Evolutionary conservation across 2,329 filamentous ascomycete genomes (phyloP).

Genomic region (Fusarium sp.): DNA sequence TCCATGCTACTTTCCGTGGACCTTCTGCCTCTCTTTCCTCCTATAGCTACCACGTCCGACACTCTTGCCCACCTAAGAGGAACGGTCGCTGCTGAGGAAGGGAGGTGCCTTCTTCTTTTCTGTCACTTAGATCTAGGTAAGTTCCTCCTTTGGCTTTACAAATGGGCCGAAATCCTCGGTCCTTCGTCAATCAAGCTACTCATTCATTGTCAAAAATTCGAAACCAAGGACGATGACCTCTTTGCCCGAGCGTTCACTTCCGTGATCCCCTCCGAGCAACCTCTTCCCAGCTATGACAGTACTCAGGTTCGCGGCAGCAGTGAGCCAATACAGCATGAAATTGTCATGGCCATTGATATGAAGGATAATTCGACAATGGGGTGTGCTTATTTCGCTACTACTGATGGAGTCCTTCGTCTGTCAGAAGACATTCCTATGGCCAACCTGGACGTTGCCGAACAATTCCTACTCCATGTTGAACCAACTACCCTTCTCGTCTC

Average conservation of each 20-base stretch:
- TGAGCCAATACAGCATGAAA: slow-evolving; percentile 61
- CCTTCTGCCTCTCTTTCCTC: no score
- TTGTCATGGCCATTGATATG: slow-evolving; percentile 87
- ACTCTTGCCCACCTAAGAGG: no score
- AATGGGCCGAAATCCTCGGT: not conserved
- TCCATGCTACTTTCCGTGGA: no score
- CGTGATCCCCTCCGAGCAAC: not conserved
- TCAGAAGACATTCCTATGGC: slow-evolving; percentile 83
- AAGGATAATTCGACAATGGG: slow-evolving; percentile 80
- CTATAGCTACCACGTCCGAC: no score
- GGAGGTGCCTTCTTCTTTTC: no score
- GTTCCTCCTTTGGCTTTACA: not conserved
- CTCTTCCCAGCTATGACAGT: not conserved
- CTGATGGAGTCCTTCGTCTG: slow-evolving; percentile 79
- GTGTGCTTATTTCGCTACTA: slow-evolving; percentile 85
- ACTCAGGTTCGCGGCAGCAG: slow-evolving; percentile 23
- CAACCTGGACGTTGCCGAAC: slow-evolving; percentile 78
- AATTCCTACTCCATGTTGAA: slow-evolving; percentile 67
- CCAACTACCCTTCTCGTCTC: slow-evolving; percentile 71
- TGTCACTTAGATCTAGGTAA: not conserved
- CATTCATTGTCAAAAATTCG: not conserved
- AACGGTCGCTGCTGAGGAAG: no score
- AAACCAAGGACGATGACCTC: not conserved
- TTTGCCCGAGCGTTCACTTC: not conserved
- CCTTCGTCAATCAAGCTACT: no score